Conservation (phyloP, 371 early-diverging fungal species). For the Batrachochytrium dendrobatidis region DNA sequence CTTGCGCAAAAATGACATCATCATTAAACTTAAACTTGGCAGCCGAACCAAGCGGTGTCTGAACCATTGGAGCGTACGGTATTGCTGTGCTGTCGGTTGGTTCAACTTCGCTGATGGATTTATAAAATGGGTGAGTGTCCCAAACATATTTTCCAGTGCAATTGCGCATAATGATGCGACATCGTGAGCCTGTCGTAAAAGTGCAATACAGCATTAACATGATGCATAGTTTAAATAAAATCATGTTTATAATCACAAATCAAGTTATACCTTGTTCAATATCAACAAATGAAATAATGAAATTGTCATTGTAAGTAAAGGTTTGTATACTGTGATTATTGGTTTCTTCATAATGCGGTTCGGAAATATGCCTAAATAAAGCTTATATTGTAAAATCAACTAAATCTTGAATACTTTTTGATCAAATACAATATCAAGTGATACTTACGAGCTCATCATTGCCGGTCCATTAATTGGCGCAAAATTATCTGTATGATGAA, state of each 20-base stretch:
- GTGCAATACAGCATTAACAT: neutral
- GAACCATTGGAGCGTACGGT: neutral
- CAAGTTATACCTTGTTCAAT: slow-evolving; percentile 29
- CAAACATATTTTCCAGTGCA: slow-evolving; percentile 72
- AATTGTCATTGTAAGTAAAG: slow-evolving; percentile 54
- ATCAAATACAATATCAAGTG: neutral
- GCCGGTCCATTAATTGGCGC: slow-evolving; percentile 34
- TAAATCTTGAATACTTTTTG: neutral
- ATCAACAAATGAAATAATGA: slow-evolving; percentile 55
- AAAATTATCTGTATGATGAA: slow-evolving; percentile 38
- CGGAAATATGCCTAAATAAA: neutral
- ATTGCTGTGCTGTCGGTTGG: neutral
- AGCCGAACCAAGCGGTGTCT: neutral
- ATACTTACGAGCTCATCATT: slow-evolving; percentile 17
- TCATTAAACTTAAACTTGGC: neutral
- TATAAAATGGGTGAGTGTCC: slow-evolving; percentile 61
- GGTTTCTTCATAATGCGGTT: slow-evolving; percentile 4
- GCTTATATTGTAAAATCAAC: neutral
- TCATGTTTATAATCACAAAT: slow-evolving; percentile 15
- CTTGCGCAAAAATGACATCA: neutral
- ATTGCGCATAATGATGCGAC: slow-evolving; percentile 63
- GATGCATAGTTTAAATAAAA: neutral
- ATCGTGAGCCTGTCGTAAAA: slow-evolving; percentile 17
- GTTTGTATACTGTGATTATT: slow-evolving; percentile 45
- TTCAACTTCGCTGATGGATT: neutral